Conservation (phyloP, 176 grass and related monocot species). For the Poa annua region DNA sequence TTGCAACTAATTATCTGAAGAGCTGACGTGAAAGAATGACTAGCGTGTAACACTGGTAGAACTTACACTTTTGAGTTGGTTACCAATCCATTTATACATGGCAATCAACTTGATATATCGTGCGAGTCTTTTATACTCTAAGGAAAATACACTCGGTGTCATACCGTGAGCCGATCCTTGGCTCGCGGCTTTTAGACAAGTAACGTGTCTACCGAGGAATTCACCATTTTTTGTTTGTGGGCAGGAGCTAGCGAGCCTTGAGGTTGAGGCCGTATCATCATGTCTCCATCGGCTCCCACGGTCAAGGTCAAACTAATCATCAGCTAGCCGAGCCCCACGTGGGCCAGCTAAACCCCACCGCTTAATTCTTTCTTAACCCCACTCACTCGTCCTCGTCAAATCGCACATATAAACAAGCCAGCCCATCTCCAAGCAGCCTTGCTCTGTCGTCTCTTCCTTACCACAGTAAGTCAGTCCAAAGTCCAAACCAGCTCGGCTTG, state of each 20-base stretch:
- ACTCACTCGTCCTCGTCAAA: background rate
- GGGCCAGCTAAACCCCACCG: conserved; percentile 12
- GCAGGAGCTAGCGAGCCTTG: background rate
- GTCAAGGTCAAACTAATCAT: conserved; percentile 29
- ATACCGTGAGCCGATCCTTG: background rate
- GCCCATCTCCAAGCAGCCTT: background rate
- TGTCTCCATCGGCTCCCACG: background rate
- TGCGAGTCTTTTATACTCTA: too few species aligned
- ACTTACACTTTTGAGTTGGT: too few species aligned
- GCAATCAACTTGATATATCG: too few species aligned
- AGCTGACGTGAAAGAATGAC: too few species aligned
- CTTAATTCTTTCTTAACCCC: conserved; percentile 8
- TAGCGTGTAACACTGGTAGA: too few species aligned
- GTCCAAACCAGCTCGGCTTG: background rate
- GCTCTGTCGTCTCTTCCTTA: background rate
- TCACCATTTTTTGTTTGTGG: background rate
- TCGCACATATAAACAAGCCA: background rate
- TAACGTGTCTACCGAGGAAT: background rate
- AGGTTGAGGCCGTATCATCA: background rate
- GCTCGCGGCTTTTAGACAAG: conserved; percentile 12
- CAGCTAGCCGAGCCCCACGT: background rate
- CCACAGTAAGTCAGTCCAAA: background rate
- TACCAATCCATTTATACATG: too few species aligned
- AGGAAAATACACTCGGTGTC: too few species aligned
- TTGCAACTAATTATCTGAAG: too few species aligned